Evolutionary conservation across 108 stramenopile species (phyloP).

Genomic region (Nitzschia sp.): DNA sequence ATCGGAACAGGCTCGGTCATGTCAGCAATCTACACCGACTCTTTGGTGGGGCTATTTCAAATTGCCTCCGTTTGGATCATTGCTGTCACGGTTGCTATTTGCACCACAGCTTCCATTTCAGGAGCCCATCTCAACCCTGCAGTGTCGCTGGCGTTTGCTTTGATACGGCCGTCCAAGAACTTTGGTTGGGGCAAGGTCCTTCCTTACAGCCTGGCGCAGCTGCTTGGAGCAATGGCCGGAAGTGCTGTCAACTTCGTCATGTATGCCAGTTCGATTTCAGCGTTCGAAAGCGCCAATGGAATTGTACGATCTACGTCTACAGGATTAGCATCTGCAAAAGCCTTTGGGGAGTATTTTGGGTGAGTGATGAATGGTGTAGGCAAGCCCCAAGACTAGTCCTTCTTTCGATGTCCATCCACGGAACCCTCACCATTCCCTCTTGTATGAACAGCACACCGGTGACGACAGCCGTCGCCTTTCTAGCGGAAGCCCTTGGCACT

Average conservation of each 20-base stretch:
- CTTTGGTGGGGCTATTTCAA: constrained; percentile 53
- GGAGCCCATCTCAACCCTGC: constrained; percentile 66
- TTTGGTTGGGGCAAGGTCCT: constrained; percentile 38
- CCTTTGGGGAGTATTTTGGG: constrained; percentile 59
- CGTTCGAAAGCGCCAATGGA: constrained; percentile 37
- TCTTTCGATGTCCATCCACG: not conserved
- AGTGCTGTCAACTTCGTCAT: constrained; percentile 38
- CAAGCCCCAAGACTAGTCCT: not conserved
- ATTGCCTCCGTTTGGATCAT: constrained; percentile 61
- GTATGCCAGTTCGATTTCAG: constrained; percentile 38
- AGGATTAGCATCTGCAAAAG: constrained; percentile 43
- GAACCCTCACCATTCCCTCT: too few species aligned
- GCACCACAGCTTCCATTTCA: constrained; percentile 43
- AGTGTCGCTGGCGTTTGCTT: constrained; percentile 40
- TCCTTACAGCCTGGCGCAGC: constrained; percentile 45
- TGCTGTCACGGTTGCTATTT: constrained; percentile 60
- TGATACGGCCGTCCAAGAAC: constrained; percentile 38
- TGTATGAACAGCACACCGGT: constrained; percentile 34
- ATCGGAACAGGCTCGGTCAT: constrained; percentile 52
- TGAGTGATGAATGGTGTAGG: too few species aligned
- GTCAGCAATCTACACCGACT: constrained; percentile 45
- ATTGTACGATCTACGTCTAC: constrained; percentile 35
- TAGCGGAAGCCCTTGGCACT: constrained; percentile 56
- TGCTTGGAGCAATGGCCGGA: constrained; percentile 45
- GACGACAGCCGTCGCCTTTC: constrained; percentile 30